Evolutionary conservation across 2,329 filamentous ascomycete species (phyloP).

Genomic region (Fonsecaea erecta): DNA sequence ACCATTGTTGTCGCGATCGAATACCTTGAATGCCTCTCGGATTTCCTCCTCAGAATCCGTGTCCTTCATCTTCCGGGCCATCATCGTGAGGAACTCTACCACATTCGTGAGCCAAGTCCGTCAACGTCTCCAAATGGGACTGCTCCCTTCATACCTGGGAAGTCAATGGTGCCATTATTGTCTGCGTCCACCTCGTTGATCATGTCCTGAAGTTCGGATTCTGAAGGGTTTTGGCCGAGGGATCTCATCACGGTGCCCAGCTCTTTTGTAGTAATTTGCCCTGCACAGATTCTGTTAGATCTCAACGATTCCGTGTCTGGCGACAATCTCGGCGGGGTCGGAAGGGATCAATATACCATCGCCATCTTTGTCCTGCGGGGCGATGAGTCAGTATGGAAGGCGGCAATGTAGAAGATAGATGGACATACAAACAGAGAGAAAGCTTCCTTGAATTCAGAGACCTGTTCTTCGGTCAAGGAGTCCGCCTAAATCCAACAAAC

Average conservation of each 20-base stretch:
- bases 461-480: conserved; percentile 98
- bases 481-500: conserved; percentile 70
- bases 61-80: conserved; percentile 94
- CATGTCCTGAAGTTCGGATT: conserved; percentile 90
- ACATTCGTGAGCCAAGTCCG: conserved; percentile 15
- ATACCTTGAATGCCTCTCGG: conserved; percentile 86
- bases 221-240: conserved; percentile 84
- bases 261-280: conserved; percentile 91
- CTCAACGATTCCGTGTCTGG: neutral
- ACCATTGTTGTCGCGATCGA: conserved; percentile 88
- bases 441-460: conserved; percentile 99
- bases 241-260: conserved; percentile 89
- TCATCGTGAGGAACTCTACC: conserved; percentile 89
- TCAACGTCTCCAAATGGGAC: neutral
- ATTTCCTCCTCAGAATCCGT: conserved; percentile 92
- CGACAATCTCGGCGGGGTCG: conserved; percentile 3
- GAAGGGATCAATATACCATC: conserved; percentile 69
- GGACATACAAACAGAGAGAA: conserved; percentile 98
- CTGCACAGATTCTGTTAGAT: conserved; percentile 51
- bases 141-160: conserved; percentile 70
- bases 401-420: neutral
- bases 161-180: conserved; percentile 92
- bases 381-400: conserved; percentile 36
- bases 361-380: conserved; percentile 78
- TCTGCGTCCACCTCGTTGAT: conserved; percentile 92